Evolutionary conservation across 75 land plant species (phyloP), one percentile per base, ranked within the genome.

Genomic region (Pseudotsuga menziesii): DNA sequence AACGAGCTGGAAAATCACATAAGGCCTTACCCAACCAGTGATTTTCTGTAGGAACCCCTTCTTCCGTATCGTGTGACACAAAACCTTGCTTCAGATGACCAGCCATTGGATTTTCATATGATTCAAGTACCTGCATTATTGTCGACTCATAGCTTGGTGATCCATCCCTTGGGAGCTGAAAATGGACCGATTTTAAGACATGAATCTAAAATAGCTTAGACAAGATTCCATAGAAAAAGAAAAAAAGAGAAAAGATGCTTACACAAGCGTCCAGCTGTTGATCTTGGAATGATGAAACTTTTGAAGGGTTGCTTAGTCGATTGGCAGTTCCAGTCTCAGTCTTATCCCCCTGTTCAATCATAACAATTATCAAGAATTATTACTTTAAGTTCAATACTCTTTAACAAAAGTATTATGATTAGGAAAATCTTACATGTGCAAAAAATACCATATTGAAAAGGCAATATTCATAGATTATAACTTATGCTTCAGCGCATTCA

Each of bases 1-100:
- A 98, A 77, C 95, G 95, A 44, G 99, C 99, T 77, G 95, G 89
- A 82, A 97, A 97, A 80, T 97, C 99, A 82, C 92, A 94, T 1
- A 97, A 80, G 60, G 99, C 99, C 75, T 81, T 88, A 57, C 99
- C 98, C 82, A 78, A 80, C 75, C 92, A 88, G 11, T 91, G 85
- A 74, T 86, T 93, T 35, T 86, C 89, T 14, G 88, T 79, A 76
- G 84, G 79, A 44, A 44, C 44, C 35, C 87, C 87, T 15, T 76
- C 76, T 13, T 82, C 89, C 0, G 79, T 85, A 66, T 89, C 88
- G 17, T 75, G 82, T 48, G 85, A 84, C 3, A 59, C 72, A 82
- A 67, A 86, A 81, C 88, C 82, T 54, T 82, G 32, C 1, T 29
- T 29, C 32, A 29, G 1, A 29, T 1, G 82, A 27, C 86, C 85